Percentiles rank a stretch among this genome's conserved stretches.
Conservation (phyloP, 169 alveolate genomes). For the Plasmodium coatneyi region DNA sequence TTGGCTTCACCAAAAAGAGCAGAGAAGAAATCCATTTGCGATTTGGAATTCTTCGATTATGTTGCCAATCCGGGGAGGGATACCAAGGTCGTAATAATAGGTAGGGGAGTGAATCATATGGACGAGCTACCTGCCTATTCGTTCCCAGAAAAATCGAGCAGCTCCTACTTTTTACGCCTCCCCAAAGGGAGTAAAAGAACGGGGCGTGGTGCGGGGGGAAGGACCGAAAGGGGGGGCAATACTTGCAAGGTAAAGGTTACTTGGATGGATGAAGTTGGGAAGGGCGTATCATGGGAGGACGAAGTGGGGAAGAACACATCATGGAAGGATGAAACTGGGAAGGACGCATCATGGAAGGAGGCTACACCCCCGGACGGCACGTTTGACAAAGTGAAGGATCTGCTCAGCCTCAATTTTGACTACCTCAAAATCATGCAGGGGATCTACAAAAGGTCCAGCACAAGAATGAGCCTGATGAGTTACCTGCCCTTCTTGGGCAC, state of each 20-base stretch:
- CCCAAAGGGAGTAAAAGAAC: neutral
- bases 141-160: slow-evolving; percentile 7
- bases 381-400: slow-evolving; percentile 31
- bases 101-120: neutral
- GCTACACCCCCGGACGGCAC: neutral
- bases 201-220: neutral
- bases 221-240: neutral
- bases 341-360: too few species aligned
- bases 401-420: slow-evolving; percentile 50
- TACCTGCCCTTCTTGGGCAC: slow-evolving; percentile 53
- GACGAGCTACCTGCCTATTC: neutral
- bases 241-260: neutral
- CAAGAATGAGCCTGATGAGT: slow-evolving; percentile 2
- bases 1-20: neutral
- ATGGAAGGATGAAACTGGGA: neutral
- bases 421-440: slow-evolving; percentile 51
- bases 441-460: slow-evolving; percentile 18
- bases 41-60: slow-evolving; percentile 54
- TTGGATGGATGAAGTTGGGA: neutral
- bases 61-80: slow-evolving; percentile 8
- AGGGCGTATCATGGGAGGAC: neutral
- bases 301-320: neutral
- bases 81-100: neutral
- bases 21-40: slow-evolving; percentile 3
- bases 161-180: neutral